phyloP scores from a whole-genome alignment of 768 basidiomycete genomes.

The Tubosaeta sp. region DNA sequence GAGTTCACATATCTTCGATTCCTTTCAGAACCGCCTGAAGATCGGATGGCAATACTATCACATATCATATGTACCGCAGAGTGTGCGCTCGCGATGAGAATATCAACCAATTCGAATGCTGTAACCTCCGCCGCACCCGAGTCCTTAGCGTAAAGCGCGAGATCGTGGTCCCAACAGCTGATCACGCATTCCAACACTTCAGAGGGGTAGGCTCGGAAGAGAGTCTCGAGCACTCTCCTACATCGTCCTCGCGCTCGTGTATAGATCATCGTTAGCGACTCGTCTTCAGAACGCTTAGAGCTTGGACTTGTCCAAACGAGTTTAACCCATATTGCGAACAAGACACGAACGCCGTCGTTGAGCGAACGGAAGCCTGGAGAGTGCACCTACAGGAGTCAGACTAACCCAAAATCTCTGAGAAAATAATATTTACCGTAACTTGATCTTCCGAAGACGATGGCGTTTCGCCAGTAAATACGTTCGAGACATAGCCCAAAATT shows the following conservation, averaged over 20 bases:
- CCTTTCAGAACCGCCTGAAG: conserved; percentile 53
- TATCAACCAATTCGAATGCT: conserved; percentile 80
- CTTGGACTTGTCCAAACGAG: conserved; percentile 47
- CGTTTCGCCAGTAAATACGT: conserved; percentile 81
- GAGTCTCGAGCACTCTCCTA: conserved; percentile 75
- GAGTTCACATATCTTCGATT: conserved; percentile 58
- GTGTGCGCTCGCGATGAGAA: conserved; percentile 80
- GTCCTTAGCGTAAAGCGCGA: conserved; percentile 41
- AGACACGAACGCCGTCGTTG: conserved; percentile 74
- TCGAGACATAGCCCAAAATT: conserved; percentile 85
- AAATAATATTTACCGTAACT: conserved; percentile 44
- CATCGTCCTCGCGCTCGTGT: conserved; percentile 64
- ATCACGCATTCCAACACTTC: conserved; percentile 84
- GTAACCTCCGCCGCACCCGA: conserved; percentile 41
- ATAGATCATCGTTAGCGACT: conserved; percentile 64
- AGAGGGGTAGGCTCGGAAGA: conserved; percentile 74
- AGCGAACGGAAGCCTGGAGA: conserved; percentile 76
- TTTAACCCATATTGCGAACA: conserved; percentile 73
- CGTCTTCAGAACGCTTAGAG: conserved; percentile 53
- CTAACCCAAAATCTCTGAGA: neutral
- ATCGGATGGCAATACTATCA: conserved; percentile 69
- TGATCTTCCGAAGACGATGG: conserved; percentile 49
- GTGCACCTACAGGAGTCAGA: conserved; percentile 39
- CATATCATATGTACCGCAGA: conserved; percentile 85
- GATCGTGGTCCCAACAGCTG: conserved; percentile 72